Conservation (phyloP, 257 asterid genomes). For the Gynochthodes officinalis region DNA sequence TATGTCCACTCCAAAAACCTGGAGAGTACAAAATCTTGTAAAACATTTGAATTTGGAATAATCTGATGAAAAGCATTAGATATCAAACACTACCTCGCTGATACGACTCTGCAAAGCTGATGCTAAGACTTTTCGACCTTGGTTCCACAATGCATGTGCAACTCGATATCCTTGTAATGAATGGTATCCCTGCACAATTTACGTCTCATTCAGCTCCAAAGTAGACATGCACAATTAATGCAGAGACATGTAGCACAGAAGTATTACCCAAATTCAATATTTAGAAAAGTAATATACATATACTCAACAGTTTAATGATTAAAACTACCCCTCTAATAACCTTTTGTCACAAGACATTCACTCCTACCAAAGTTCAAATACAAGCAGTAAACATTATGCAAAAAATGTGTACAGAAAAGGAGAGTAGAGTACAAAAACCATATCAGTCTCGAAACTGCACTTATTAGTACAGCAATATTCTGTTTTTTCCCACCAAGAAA, state of each 20-base stretch:
- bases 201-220: not conserved
- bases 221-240: not conserved
- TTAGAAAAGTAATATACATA: not conserved
- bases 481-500: not conserved
- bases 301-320: not conserved
- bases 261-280: not conserved
- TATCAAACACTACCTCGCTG: slow-evolving; percentile 34
- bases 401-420: not conserved
- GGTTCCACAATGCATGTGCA: slow-evolving; percentile 46
- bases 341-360: not conserved
- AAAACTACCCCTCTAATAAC: not conserved
- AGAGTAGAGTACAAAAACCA: not conserved
- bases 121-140: slow-evolving; percentile 44
- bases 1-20: slow-evolving; percentile 51
- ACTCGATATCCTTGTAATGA: slow-evolving; percentile 43
- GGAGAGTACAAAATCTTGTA: slow-evolving; percentile 8
- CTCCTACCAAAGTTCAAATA: not conserved
- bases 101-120: slow-evolving; percentile 44
- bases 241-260: not conserved
- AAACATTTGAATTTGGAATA: not conserved
- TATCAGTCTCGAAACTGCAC: not conserved
- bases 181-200: slow-evolving; percentile 38
- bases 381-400: not conserved
- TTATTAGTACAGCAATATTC: not conserved
- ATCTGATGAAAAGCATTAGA: slow-evolving; percentile 1